Evolutionary conservation across 2,329 filamentous ascomycete species (phyloP).

Genomic region (Aplosporella prunicola): DNA sequence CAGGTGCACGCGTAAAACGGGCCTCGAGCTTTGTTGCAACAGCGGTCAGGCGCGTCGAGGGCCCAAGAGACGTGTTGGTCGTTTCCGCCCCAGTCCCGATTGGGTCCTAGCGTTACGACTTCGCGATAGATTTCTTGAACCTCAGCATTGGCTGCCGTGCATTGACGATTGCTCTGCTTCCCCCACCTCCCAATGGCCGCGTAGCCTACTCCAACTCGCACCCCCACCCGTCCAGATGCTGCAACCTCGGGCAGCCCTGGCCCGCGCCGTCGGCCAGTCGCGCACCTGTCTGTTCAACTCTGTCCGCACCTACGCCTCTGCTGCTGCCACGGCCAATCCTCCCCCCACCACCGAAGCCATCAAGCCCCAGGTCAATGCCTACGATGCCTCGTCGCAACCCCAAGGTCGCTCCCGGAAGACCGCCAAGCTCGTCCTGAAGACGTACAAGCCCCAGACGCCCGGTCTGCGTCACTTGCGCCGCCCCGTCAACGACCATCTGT

Average conservation of each 20-base stretch:
- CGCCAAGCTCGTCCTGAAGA: constrained; percentile 51
- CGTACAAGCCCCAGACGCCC: constrained; percentile 88
- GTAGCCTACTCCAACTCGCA: constrained; percentile 9
- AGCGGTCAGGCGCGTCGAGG: neutral
- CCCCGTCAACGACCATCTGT: constrained; percentile 91
- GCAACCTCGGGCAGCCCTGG: constrained; percentile 54
- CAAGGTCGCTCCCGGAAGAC: neutral
- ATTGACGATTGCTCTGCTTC: constrained; percentile 3
- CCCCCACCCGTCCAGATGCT: too few species aligned
- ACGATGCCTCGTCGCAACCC: constrained; percentile 4
- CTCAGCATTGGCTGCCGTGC: too few species aligned
- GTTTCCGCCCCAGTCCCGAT: neutral
- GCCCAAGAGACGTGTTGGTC: too few species aligned
- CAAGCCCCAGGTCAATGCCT: neutral
- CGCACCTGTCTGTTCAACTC: constrained; percentile 38
- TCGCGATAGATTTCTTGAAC: constrained; percentile 10
- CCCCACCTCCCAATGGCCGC: constrained; percentile 5
- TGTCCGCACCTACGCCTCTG: constrained; percentile 29
- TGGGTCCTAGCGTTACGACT: too few species aligned
- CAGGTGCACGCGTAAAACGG: too few species aligned
- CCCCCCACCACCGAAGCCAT: constrained; percentile 2
- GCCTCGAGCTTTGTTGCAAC: too few species aligned
- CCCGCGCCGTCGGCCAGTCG: constrained; percentile 40
- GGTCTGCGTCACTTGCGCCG: constrained; percentile 85
- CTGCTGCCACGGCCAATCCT: constrained; percentile 4